Percentiles rank a stretch among this genome's conserved stretches.
phyloP scores from a whole-genome alignment of 352 stramenopile species.

The Globisporangium carolinianum region DNA sequence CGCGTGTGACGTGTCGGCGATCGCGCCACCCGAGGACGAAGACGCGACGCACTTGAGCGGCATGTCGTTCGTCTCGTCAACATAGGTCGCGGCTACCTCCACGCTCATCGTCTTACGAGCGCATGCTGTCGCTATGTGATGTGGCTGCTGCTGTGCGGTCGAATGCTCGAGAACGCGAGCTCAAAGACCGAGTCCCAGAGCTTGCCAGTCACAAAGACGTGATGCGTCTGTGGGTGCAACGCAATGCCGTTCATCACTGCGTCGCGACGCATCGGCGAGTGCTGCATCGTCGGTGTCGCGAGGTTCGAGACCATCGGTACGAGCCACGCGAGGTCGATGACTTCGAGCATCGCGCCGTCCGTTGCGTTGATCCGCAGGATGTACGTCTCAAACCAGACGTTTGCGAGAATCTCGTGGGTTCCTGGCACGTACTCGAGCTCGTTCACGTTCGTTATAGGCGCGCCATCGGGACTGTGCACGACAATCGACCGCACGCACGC shows the following conservation, averaged over 20 bases:
- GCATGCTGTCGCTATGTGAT: neutral
- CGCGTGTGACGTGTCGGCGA: conserved; percentile 18
- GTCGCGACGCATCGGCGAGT: conserved; percentile 30
- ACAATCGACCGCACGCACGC: conserved; percentile 44
- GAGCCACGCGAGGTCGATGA: conserved; percentile 65
- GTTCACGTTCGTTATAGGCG: conserved; percentile 57
- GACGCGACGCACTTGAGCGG: conserved; percentile 4
- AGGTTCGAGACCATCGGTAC: conserved; percentile 52
- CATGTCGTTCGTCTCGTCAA: conserved; percentile 19
- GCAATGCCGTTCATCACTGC: conserved; percentile 89
- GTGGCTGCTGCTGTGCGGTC: neutral
- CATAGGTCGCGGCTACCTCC: conserved; percentile 3
- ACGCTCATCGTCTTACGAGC: conserved; percentile 1
- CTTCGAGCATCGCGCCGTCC: conserved; percentile 60
- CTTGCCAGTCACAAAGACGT: conserved; percentile 77
- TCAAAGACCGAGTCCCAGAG: conserved; percentile 85
- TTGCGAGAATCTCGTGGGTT: conserved; percentile 79
- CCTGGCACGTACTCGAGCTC: conserved; percentile 83
- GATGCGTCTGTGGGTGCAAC: conserved; percentile 46
- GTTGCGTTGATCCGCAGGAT: conserved; percentile 71
- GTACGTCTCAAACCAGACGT: conserved; percentile 79
- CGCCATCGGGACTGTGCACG: conserved; percentile 30
- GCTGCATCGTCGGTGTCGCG: conserved; percentile 37
- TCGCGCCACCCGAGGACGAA: conserved; percentile 13
- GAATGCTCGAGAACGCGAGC: conserved; percentile 57